These are phyloP conservation scores for Penicillium ucsense DNA, from an alignment of 495 filamentous ascomycete genomes.

Conservation along the genomic window DNA sequence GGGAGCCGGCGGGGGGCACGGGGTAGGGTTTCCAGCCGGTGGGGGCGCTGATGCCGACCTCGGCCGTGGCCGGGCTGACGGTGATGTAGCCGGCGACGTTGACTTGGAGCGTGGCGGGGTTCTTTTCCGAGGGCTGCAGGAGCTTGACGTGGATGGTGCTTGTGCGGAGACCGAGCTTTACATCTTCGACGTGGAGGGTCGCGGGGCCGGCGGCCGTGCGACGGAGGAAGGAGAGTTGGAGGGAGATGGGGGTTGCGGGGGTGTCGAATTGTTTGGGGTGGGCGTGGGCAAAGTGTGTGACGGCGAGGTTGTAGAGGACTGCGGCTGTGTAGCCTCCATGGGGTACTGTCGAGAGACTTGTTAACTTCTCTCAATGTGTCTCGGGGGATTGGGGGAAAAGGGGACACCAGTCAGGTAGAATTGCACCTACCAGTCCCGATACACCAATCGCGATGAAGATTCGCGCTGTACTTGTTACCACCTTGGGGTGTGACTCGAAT, in stretches of 20 bases:
- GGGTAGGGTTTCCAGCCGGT: conserved; percentile 45
- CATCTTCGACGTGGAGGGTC: conserved; percentile 53
- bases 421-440: conserved; percentile 52
- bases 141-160: conserved; percentile 64
- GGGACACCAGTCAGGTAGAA: neutral
- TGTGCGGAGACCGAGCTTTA: conserved; percentile 62
- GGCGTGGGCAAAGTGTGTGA: conserved; percentile 54
- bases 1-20: conserved; percentile 27
- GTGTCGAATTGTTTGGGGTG: conserved; percentile 49
- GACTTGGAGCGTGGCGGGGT: conserved; percentile 25
- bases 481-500: conserved; percentile 44
- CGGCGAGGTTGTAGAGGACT: conserved; percentile 50
- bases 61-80: conserved; percentile 49
- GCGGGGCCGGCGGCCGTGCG: conserved; percentile 57
- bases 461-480: conserved; percentile 49
- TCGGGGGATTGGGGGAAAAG: neutral
- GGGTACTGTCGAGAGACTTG: conserved; percentile 47
- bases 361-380: neutral
- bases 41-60: conserved; percentile 46
- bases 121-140: conserved; percentile 29
- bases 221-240: conserved; percentile 67
- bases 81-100: conserved; percentile 63
- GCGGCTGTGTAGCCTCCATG: conserved; percentile 74
- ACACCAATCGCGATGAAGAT: conserved; percentile 55
- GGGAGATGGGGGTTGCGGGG: conserved; percentile 46